These are phyloP conservation scores for Coniella lustricola DNA, from an alignment of 2,329 filamentous ascomycete species.

Conservation along the genomic window DNA sequence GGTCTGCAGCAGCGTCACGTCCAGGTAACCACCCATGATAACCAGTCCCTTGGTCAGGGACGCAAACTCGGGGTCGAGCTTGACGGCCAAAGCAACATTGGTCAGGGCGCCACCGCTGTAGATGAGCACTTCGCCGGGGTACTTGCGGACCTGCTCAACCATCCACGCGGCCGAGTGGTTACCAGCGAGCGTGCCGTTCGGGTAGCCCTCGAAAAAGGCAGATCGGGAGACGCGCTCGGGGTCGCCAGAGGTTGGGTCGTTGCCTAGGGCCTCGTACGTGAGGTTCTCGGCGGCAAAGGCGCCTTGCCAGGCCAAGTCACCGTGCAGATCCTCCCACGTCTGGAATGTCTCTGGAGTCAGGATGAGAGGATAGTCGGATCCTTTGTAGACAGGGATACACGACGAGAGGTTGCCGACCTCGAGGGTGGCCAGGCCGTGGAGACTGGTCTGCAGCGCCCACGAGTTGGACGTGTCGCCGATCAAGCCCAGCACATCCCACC, in stretches of 20 bases:
- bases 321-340: conserved; percentile 37
- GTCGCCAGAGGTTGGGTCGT: conserved; percentile 38
- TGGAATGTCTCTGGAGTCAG: conserved; percentile 37
- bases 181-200: conserved; percentile 34
- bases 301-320: conserved; percentile 36
- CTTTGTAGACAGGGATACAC: conserved; percentile 41
- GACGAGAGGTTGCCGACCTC: conserved; percentile 36
- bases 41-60: conserved; percentile 37
- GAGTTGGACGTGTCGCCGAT: conserved; percentile 35
- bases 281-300: conserved; percentile 36
- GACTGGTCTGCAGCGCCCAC: conserved; percentile 37
- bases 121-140: conserved; percentile 43
- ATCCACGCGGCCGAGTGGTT: conserved; percentile 37
- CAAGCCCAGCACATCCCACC: conserved; percentile 35
- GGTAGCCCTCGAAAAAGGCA: conserved; percentile 39
- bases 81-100: conserved; percentile 40
- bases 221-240: conserved; percentile 32
- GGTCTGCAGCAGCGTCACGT: conserved; percentile 31
- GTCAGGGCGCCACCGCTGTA: conserved; percentile 39
- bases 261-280: conserved; percentile 33
- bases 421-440: conserved; percentile 39
- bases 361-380: conserved; percentile 38
- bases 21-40: conserved; percentile 44
- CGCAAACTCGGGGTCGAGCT: conserved; percentile 39
- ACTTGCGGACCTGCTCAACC: conserved; percentile 39